Evolutionary conservation across 495 filamentous ascomycete genomes (phyloP).

Genomic region (Hypoxylon intermedium): DNA sequence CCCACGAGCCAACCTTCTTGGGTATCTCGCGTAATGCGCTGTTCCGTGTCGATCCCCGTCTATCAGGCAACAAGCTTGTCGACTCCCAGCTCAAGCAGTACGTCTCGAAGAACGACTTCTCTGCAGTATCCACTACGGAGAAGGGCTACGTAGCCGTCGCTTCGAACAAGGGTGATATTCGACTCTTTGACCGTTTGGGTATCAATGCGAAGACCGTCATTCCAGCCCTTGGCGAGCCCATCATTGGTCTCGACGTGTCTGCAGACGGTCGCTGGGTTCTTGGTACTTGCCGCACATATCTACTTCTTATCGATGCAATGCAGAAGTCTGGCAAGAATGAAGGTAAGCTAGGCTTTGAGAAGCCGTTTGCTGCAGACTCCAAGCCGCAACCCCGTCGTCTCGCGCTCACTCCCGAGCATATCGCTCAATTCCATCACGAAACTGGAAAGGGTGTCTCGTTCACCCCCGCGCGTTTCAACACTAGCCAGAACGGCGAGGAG

Average conservation of each 20-base stretch:
- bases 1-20: constrained; percentile 90
- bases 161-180: constrained; percentile 96
- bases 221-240: constrained; percentile 91
- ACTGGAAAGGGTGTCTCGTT: constrained; percentile 85
- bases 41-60: constrained; percentile 91
- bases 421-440: constrained; percentile 96
- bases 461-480: constrained; percentile 93
- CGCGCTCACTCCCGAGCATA: constrained; percentile 83
- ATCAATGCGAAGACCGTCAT: constrained; percentile 98
- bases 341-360: constrained; percentile 97
- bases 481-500: constrained; percentile 77
- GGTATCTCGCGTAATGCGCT: constrained; percentile 90
- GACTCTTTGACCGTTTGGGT: constrained; percentile 93
- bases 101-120: constrained; percentile 94
- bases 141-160: constrained; percentile 97
- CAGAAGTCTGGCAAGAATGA: constrained; percentile 95
- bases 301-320: constrained; percentile 88
- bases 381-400: constrained; percentile 95
- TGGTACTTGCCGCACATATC: constrained; percentile 91
- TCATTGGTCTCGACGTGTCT: constrained; percentile 92
- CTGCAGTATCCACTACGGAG: constrained; percentile 88
- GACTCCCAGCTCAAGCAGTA: constrained; percentile 94
- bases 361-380: constrained; percentile 85
- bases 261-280: constrained; percentile 96
- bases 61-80: constrained; percentile 90